A percentile compares a stretch with the other conserved stretches of the same genome.
Conservation (phyloP, 257 asterid species). For the Solanum chaucha region DNA sequence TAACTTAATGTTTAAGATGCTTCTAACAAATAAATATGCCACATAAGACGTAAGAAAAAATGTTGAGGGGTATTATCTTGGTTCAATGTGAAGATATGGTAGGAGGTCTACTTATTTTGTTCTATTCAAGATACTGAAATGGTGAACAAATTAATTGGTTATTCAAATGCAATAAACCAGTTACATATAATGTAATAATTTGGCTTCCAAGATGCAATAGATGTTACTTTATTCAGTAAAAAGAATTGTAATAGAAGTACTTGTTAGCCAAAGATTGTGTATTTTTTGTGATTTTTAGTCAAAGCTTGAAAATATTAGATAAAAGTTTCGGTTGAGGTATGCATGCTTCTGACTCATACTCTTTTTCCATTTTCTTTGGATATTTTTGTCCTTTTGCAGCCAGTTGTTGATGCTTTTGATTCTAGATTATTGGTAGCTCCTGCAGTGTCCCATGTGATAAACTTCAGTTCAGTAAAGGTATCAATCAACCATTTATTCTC, state of each 20-base stretch:
- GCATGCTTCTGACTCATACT: neutral
- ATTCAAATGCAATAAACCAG: neutral
- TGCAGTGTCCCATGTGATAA: slow-evolving; percentile 70
- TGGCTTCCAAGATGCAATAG: neutral
- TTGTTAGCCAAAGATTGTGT: neutral
- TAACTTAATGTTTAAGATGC: neutral
- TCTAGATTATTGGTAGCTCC: slow-evolving; percentile 96
- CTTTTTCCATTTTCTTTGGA: neutral
- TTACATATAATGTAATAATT: neutral
- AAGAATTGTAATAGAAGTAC: neutral
- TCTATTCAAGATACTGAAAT: neutral
- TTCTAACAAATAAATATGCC: neutral
- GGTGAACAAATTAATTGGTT: neutral
- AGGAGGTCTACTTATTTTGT: neutral
- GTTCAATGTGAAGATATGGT: neutral
- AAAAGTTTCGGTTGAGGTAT: neutral
- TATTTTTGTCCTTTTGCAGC: slow-evolving; percentile 17
- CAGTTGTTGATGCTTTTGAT: slow-evolving; percentile 87
- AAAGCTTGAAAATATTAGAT: neutral
- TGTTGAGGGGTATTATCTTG: neutral
- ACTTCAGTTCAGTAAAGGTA: slow-evolving; percentile 35
- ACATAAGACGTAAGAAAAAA: neutral
- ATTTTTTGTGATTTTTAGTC: neutral
- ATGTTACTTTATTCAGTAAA: neutral
- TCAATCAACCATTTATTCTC: neutral